phyloP scores from a whole-genome alignment of 2,329 filamentous ascomycete genomes.

The Venturiaceae sp. region DNA sequence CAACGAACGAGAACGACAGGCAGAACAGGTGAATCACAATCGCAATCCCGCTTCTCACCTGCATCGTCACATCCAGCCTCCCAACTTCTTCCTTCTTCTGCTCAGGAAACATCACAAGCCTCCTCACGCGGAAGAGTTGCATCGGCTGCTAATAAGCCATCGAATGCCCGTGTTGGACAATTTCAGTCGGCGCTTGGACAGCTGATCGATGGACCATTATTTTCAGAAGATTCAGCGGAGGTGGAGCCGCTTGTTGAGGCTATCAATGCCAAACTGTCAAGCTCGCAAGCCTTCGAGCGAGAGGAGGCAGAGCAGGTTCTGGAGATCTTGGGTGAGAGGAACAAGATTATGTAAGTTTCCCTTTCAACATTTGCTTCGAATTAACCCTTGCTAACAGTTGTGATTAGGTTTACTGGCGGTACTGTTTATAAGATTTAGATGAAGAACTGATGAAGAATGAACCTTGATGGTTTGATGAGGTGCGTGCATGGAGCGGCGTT shows the following conservation, averaged over 20 bases:
- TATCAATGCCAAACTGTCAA: slow-evolving; percentile 64
- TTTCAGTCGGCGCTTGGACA: slow-evolving; percentile 80
- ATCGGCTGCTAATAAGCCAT: slow-evolving; percentile 2
- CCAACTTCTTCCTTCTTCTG: slow-evolving; percentile 50
- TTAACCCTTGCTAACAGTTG: background rate
- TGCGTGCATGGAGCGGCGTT: background rate
- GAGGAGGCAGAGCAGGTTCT: slow-evolving; percentile 70
- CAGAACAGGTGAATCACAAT: slow-evolving; percentile 16
- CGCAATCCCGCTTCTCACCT: slow-evolving; percentile 55
- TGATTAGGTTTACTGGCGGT: slow-evolving; percentile 25
- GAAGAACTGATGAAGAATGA: background rate
- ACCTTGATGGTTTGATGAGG: background rate
- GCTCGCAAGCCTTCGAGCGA: slow-evolving; percentile 51
- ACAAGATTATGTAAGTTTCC: slow-evolving; percentile 79
- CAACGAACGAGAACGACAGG: slow-evolving; percentile 28
- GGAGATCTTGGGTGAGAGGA: slow-evolving; percentile 67
- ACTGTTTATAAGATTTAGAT: slow-evolving; percentile 40
- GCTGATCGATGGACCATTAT: slow-evolving; percentile 72
- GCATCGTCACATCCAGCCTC: slow-evolving; percentile 74
- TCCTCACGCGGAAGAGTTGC: background rate
- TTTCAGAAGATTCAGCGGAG: slow-evolving; percentile 74
- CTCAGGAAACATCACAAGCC: slow-evolving; percentile 9
- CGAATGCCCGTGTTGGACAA: slow-evolving; percentile 45
- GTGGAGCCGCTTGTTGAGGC: slow-evolving; percentile 65
- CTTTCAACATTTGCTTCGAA: too few species aligned